These are phyloP conservation scores for Phytophthora rubi DNA, from an alignment of 352 stramenopile species.

Conservation along the genomic window DNA sequence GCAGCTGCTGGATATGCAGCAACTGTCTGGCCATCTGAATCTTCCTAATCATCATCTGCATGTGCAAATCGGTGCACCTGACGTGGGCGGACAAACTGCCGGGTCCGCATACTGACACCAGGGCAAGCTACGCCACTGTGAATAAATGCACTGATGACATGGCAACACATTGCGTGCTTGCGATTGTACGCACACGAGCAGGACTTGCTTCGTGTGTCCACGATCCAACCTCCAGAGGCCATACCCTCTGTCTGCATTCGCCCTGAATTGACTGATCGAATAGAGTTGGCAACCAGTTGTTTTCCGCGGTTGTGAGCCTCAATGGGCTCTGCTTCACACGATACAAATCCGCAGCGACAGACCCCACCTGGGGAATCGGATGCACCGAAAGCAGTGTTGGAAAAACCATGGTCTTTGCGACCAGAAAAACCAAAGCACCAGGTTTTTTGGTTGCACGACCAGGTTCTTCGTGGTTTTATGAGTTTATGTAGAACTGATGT, in stretches of 20 bases:
- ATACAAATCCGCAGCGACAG: not conserved
- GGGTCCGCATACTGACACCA: not conserved
- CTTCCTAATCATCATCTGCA: not conserved
- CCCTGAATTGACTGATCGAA: not conserved
- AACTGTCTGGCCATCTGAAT: not conserved
- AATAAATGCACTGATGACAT: not conserved
- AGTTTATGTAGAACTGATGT: too few relatives aligned
- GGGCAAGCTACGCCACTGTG: not conserved
- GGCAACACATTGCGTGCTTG: not conserved
- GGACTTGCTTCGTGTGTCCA: not conserved
- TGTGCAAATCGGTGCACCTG: not conserved
- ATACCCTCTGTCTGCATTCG: constrained; percentile 4
- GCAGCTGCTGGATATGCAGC: not conserved
- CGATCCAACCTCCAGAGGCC: not conserved
- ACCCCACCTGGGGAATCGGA: not conserved
- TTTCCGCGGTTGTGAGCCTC: not conserved
- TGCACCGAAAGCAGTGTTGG: not conserved
- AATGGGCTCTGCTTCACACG: not conserved
- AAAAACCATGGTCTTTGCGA: not conserved
- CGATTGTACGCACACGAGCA: not conserved
- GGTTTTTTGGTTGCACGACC: too few relatives aligned
- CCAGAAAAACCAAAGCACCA: too few relatives aligned
- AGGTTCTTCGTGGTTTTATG: too few relatives aligned
- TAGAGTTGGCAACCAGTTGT: not conserved
- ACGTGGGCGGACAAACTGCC: not conserved